Base-by-base conservation (phyloP, 345 rosid species). In the Passiflora organensis region DNA sequence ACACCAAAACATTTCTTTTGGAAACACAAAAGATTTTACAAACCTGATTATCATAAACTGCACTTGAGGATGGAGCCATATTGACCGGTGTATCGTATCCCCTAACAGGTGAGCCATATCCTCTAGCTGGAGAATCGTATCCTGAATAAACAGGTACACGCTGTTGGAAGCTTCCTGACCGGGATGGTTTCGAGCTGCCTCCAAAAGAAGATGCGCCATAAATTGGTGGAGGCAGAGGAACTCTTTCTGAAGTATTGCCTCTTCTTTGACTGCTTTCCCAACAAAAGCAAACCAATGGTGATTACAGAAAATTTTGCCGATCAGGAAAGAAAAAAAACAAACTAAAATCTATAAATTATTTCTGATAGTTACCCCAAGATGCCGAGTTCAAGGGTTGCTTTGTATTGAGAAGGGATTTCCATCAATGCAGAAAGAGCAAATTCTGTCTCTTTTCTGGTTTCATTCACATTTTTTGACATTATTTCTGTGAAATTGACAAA, bases 341-440 rank as follows among this genome's bases (percentile, higher is more conserved):
- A 28, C 32, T 4, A 22, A 2, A 46, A 6, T 17, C n/a, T 11
- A 6, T n/a, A 51, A 18, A 36, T n/a, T 24, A 38, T 19, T 41
- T 48, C 49, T 23, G 48, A 12, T 53, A 43, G 4, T 45, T 77
- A 89, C 99, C 99, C 99, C 57, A 94, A 59, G 37, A 94, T 60
- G 51, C 74, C 78, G 63, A 83, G 88, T 69, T 94, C 99, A 39
- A 85, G 70, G 1, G 96, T 85, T 36, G 99, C 99, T 69, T 83
- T 89, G 64, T 93, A 89, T 70, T 93, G 97, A 59, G 84, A 59
- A 48, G 99, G 99, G 58, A 94, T 78, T 59, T 94, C 97, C 99
- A 94, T 94, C 75, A 94, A 78, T 37, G 99, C 83, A 55, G 97
- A 57, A 15, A 94, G 88, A 18, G 99, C 91, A 52, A 89, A 94